phyloP scores from a whole-genome alignment of 2,329 filamentous ascomycete genomes.

The Stenocarpella maydis region DNA sequence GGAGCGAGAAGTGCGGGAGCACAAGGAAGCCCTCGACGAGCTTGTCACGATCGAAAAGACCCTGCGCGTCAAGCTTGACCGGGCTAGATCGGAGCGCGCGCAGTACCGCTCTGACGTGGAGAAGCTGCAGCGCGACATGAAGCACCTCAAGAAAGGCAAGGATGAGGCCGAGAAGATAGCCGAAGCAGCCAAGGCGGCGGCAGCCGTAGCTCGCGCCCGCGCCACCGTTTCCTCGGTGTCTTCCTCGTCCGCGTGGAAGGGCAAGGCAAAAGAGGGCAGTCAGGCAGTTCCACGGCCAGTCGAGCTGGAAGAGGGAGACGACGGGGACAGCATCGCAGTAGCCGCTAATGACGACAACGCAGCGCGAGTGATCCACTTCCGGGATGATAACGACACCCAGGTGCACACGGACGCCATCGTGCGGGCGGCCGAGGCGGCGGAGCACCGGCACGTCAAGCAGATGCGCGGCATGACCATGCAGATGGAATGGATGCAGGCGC shows the following conservation, averaged over 20 bases:
- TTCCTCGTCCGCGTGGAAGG: slow-evolving; percentile 13
- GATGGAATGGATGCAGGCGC: slow-evolving; percentile 88
- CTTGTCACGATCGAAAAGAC: slow-evolving; percentile 65
- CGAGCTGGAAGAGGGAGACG: slow-evolving; percentile 39
- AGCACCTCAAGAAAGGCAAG: slow-evolving; percentile 52
- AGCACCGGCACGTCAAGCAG: slow-evolving; percentile 77
- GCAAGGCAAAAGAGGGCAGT: slow-evolving; percentile 30
- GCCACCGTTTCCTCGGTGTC: slow-evolving; percentile 30
- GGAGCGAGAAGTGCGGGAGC: slow-evolving; percentile 75
- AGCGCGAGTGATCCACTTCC: slow-evolving; percentile 36
- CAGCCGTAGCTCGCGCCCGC: slow-evolving; percentile 35
- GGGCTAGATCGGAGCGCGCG: slow-evolving; percentile 71
- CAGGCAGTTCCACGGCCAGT: slow-evolving; percentile 36
- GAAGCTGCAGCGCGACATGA: slow-evolving; percentile 62
- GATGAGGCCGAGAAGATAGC: slow-evolving; percentile 46
- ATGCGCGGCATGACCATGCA: slow-evolving; percentile 85
- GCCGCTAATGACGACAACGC: slow-evolving; percentile 31
- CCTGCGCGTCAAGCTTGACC: slow-evolving; percentile 73
- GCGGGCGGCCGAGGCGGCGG: slow-evolving; percentile 66
- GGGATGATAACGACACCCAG: slow-evolving; percentile 49
- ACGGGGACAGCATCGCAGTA: slow-evolving; percentile 27
- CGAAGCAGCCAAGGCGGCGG: slow-evolving; percentile 39
- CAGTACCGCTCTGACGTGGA: slow-evolving; percentile 62
- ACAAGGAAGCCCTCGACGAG: slow-evolving; percentile 70
- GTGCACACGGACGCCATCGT: slow-evolving; percentile 66